These are phyloP conservation scores for Chalciporus piperatus DNA, from an alignment of 768 basidiomycete species.

Conservation along the genomic window DNA sequence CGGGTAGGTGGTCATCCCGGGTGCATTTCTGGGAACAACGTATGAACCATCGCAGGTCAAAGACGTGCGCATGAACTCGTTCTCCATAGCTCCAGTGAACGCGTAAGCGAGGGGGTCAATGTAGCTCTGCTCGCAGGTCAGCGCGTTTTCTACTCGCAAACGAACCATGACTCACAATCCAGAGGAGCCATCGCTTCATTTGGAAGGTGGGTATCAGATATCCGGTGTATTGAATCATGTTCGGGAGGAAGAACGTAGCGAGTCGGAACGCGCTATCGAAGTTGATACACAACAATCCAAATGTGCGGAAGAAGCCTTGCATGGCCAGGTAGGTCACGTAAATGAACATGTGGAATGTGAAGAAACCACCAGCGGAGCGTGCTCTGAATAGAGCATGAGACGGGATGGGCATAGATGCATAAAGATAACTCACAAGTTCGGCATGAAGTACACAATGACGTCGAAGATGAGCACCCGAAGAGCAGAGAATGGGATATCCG, in stretches of 20 bases:
- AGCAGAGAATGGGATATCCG: slow-evolving; percentile 70
- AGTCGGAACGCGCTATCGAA: slow-evolving; percentile 55
- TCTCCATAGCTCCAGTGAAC: slow-evolving; percentile 79
- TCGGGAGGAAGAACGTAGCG: slow-evolving; percentile 69
- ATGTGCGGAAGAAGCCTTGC: slow-evolving; percentile 82
- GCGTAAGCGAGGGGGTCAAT: slow-evolving; percentile 76
- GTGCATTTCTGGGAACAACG: slow-evolving; percentile 63
- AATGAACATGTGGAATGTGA: slow-evolving; percentile 63
- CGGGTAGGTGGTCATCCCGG: slow-evolving; percentile 59
- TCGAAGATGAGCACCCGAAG: slow-evolving; percentile 57
- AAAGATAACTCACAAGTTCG: slow-evolving; percentile 41
- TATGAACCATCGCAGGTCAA: slow-evolving; percentile 63
- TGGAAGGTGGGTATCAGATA: slow-evolving; percentile 63
- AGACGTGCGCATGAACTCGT: slow-evolving; percentile 74
- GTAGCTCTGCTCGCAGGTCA: slow-evolving; percentile 51
- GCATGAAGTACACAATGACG: slow-evolving; percentile 69
- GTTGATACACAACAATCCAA: slow-evolving; percentile 55
- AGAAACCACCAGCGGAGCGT: slow-evolving; percentile 42
- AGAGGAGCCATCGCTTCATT: slow-evolving; percentile 84
- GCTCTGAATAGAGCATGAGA: slow-evolving; percentile 17
- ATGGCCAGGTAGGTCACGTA: slow-evolving; percentile 67
- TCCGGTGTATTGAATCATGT: slow-evolving; percentile 70
- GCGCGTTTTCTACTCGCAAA: not conserved
- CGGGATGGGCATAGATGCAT: slow-evolving; percentile 13
- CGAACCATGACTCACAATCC: slow-evolving; percentile 55